These are phyloP conservation scores for Sporothrix pseudoabietina DNA, from an alignment of 2,329 filamentous ascomycete genomes.

Conservation along the genomic window DNA sequence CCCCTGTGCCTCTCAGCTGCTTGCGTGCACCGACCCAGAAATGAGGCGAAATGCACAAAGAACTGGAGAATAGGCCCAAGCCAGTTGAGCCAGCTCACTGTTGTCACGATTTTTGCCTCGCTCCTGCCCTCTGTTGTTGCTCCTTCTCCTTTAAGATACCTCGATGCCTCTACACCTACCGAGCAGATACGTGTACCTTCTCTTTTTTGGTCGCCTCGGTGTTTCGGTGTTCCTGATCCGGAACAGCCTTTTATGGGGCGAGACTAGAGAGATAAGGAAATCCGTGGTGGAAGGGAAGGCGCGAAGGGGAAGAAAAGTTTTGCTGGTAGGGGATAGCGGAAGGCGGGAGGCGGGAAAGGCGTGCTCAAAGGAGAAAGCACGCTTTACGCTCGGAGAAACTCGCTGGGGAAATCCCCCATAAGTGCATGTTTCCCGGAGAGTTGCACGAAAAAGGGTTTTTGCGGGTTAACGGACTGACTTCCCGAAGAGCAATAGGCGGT, in stretches of 20 bases:
- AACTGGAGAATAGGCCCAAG: background rate
- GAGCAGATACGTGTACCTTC: background rate
- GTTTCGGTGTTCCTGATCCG: conserved; percentile 17
- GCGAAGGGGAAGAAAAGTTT: background rate
- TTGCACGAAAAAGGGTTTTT: background rate
- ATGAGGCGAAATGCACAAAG: background rate
- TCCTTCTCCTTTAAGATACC: background rate
- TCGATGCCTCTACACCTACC: too few species aligned
- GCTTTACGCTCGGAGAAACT: conserved; percentile 12
- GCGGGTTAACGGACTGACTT: conserved; percentile 26
- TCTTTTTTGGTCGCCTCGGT: background rate
- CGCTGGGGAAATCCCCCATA: conserved; percentile 10
- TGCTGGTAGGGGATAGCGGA: background rate
- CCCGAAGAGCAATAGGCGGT: conserved; percentile 12
- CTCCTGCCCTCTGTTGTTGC: background rate
- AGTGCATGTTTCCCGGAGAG: conserved; percentile 18
- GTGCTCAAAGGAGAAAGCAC: conserved; percentile 3
- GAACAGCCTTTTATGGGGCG: conserved; percentile 21
- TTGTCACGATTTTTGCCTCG: conserved; percentile 10
- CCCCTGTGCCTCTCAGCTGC: background rate
- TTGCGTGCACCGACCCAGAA: background rate
- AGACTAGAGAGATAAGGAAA: conserved; percentile 23
- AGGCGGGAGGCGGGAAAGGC: conserved; percentile 21
- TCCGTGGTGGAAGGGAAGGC: background rate
- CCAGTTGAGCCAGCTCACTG: background rate